These are phyloP conservation scores for Taphrina betulina DNA, from an alignment of 1,139 yeast species.

Conservation along the genomic window DNA sequence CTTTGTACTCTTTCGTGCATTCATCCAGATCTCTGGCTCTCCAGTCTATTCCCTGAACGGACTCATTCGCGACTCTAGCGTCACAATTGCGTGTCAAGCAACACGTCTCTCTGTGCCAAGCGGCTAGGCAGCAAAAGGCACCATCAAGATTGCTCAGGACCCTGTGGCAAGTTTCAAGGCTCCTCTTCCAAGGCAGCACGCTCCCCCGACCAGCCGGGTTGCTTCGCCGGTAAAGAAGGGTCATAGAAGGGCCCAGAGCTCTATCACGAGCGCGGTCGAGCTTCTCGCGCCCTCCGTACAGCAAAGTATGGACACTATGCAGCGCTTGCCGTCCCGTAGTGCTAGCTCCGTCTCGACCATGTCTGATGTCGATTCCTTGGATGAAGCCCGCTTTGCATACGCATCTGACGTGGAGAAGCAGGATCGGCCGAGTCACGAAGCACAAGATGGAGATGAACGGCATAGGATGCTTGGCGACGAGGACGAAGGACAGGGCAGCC, in stretches of 20 bases:
- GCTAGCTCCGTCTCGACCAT: constrained; percentile 15
- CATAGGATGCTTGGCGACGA: constrained; percentile 4
- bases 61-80: too few species aligned
- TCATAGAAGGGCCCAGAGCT: constrained; percentile 16
- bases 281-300: constrained; percentile 4
- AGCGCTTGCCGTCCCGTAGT: constrained; percentile 10
- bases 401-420: neutral
- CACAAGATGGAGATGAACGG: neutral
- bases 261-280: constrained; percentile 21
- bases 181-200: too few species aligned
- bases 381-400: neutral
- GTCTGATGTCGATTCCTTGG: constrained; percentile 16
- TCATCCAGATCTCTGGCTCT: too few species aligned
- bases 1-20: too few species aligned
- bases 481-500: constrained; percentile 1
- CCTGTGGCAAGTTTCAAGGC: too few species aligned
- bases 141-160: too few species aligned
- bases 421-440: neutral
- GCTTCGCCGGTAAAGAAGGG: too few species aligned
- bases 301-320: constrained; percentile 6
- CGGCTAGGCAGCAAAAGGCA: too few species aligned
- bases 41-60: too few species aligned
- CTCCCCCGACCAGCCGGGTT: too few species aligned
- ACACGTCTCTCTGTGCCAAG: too few species aligned
- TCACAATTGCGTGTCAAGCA: too few species aligned